Conservation (phyloP, 176 grass and related monocot species). For the Phragmites australis region DNA sequence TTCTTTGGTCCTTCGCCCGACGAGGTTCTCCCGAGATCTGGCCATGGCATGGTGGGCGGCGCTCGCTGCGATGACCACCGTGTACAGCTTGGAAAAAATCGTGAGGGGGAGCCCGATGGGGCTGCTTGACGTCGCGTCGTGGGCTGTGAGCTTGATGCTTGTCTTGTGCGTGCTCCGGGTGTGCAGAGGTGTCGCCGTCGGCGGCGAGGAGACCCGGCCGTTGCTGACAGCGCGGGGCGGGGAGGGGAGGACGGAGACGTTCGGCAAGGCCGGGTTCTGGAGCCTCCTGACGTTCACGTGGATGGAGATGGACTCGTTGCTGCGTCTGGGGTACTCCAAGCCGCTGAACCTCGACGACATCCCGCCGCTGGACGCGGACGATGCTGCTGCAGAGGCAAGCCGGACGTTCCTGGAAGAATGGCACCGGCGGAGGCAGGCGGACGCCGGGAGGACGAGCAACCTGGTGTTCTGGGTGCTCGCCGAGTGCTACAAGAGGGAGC, state of each 20-base stretch:
- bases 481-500: constrained; percentile 56
- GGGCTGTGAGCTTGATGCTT: constrained; percentile 41
- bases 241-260: constrained; percentile 19
- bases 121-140: constrained; percentile 52
- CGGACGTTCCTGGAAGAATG: constrained; percentile 53
- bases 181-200: background rate
- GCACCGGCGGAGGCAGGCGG: constrained; percentile 24
- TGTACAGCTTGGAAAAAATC: constrained; percentile 44
- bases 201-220: constrained; percentile 33
- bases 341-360: constrained; percentile 59
- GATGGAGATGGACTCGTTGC: constrained; percentile 75
- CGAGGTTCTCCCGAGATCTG: constrained; percentile 25
- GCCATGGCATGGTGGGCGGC: constrained; percentile 54
- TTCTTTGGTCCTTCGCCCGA: constrained; percentile 48
- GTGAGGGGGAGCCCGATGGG: constrained; percentile 5
- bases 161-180: constrained; percentile 38
- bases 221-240: constrained; percentile 32
- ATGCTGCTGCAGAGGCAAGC: constrained; percentile 58
- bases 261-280: constrained; percentile 53
- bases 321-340: constrained; percentile 61
- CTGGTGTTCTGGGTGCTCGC: constrained; percentile 62
- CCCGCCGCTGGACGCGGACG: constrained; percentile 66
- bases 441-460: constrained; percentile 28
- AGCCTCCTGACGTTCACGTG: constrained; percentile 68
- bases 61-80: constrained; percentile 44